Conservation (phyloP, 2,329 filamentous ascomycete genomes). For the Microsporum canis region DNA sequence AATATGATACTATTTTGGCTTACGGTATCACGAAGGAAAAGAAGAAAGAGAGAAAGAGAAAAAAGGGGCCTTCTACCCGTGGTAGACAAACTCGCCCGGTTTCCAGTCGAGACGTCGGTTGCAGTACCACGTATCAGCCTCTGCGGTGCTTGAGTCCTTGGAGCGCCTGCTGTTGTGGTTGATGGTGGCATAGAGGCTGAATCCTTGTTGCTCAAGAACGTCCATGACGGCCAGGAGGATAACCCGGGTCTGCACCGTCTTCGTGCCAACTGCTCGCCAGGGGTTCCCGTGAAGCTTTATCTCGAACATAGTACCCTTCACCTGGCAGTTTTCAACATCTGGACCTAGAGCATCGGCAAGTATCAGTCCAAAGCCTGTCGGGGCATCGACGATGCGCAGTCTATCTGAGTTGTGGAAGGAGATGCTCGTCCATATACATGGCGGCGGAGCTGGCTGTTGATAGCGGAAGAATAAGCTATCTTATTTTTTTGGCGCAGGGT, state of each 20-base stretch:
- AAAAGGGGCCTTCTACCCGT: neutral
- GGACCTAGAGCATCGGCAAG: conserved; percentile 14
- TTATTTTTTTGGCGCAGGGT: conserved; percentile 6
- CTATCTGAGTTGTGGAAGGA: conserved; percentile 24
- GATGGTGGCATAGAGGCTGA: conserved; percentile 32
- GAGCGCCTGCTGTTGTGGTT: conserved; percentile 22
- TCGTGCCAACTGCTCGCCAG: conserved; percentile 24
- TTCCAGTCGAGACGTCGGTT: conserved; percentile 6
- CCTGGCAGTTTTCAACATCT: conserved; percentile 6
- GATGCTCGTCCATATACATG: conserved; percentile 30
- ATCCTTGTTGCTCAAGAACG: conserved; percentile 27
- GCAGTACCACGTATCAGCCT: conserved; percentile 11
- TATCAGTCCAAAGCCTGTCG: conserved; percentile 14
- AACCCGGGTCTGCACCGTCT: conserved; percentile 28
- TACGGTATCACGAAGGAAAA: neutral
- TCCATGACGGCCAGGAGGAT: conserved; percentile 28
- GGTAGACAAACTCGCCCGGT: conserved; percentile 7
- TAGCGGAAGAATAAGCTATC: conserved; percentile 31
- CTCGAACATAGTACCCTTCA: conserved; percentile 17
- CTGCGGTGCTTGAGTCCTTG: neutral
- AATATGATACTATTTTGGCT: neutral
- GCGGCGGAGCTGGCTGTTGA: conserved; percentile 25
- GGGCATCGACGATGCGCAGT: conserved; percentile 26
- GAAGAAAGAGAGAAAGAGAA: neutral
- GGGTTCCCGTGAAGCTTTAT: conserved; percentile 28